Base-by-base conservation (phyloP, 2,329 filamentous ascomycete genomes). In the Ploettnerulaceae sp. region DNA sequence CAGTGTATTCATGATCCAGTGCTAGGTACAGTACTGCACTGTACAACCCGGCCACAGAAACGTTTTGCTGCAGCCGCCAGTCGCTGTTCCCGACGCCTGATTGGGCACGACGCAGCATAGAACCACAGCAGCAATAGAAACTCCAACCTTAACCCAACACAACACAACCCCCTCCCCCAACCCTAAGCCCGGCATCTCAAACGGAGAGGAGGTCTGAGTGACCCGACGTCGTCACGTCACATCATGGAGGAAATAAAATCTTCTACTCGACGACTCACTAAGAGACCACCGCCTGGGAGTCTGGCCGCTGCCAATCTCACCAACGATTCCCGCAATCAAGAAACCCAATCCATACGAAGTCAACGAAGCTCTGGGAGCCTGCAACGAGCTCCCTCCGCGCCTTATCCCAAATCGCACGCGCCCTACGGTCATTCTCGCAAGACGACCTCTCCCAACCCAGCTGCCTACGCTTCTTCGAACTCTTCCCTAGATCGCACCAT, bases 361-460 rank as follows among this genome's bases (percentile, higher is more conserved):
- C 75, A 80, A 71, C 73, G 74, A 66, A 82, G 78, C 74, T 80
- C 78, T 57, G 73, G 75, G 60, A 81, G 76, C 65, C 70, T 82
- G 64, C 75, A 71, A 64, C 74, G 77, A 64, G 72, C 76, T 62
- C 77, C 79, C 56, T 80, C 76, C 65, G 76, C 76, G 68, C 77
- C 77, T 14, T 58, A 62, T 69, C 69, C 61, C 21, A 56, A 54
- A 56, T 56, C 57, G 24, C 49, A 60, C 38, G 48, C 48, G 35
- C 47, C 47, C n/a, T 53, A 51, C 51, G 51, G 55, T 34, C 59
- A 61, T 47, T 65, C 67, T 59, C 70, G 69, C 52, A 70, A 69
- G 36, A 54, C 52, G 50, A 67, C 68, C 28, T 63, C 65, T 56
- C 67, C 69, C 59, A 71, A 73, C 71, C 68, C 73, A 61, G 60